Evolutionary conservation across 2,329 filamentous ascomycete genomes (phyloP).

Genomic region (Venturia nashicola): DNA sequence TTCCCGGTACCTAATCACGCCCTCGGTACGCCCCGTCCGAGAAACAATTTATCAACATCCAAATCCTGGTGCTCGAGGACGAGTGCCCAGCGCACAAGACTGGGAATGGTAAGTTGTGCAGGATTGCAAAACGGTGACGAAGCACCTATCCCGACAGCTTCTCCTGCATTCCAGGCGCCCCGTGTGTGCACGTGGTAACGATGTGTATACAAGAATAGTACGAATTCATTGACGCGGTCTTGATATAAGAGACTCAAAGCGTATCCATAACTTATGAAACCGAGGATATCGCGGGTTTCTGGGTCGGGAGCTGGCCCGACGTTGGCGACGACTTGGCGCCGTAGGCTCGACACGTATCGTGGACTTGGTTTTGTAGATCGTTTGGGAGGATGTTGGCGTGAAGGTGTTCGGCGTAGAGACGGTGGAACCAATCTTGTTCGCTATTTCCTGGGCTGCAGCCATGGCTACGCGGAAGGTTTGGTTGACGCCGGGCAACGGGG

Average conservation of each 20-base stretch:
- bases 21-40: conserved; percentile 6
- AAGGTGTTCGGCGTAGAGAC: conserved; percentile 9
- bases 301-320: neutral
- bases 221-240: conserved; percentile 7
- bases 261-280: conserved; percentile 9
- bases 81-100: conserved; percentile 4
- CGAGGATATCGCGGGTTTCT: conserved; percentile 6
- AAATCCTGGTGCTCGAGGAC: conserved; percentile 8
- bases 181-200: conserved; percentile 7
- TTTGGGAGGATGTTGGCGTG: conserved; percentile 7
- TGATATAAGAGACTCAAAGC: conserved; percentile 3
- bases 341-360: conserved; percentile 5
- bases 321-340: conserved; percentile 8
- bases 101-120: conserved; percentile 8
- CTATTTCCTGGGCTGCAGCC: neutral
- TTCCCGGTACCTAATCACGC: conserved; percentile 5
- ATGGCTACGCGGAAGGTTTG: conserved; percentile 7
- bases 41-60: conserved; percentile 1
- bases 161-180: conserved; percentile 7
- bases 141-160: conserved; percentile 4
- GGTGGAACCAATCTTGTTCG: conserved; percentile 9
- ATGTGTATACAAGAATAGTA: conserved; percentile 9
- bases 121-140: conserved; percentile 3
- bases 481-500: conserved; percentile 1
- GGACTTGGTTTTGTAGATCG: conserved; percentile 1